A percentile compares a stretch with the other conserved stretches of the same genome.
phyloP scores from a whole-genome alignment of 257 asterid species.

The Penstemon davidsonii region DNA sequence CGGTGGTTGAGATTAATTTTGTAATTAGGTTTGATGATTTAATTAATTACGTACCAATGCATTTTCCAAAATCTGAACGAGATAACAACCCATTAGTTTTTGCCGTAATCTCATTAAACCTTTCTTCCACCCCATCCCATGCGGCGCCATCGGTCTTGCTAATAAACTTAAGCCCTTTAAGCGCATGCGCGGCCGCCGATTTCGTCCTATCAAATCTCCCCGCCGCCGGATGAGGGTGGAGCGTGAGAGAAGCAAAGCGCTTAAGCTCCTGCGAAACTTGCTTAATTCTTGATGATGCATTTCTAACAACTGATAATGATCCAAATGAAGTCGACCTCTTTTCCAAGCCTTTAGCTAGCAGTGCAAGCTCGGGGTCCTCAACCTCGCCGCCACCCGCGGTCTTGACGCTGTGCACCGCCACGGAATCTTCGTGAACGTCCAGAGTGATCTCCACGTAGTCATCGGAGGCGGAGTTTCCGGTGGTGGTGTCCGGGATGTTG shows the following conservation, averaged over 20 bases:
- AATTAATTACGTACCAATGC: slow-evolving; percentile 58
- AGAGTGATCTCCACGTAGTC: slow-evolving; percentile 77
- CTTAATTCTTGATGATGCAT: slow-evolving; percentile 57
- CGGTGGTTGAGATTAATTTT: slow-evolving; percentile 10
- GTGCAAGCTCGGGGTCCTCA: slow-evolving; percentile 83
- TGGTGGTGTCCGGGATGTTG: slow-evolving; percentile 45
- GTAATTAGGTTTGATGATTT: neutral
- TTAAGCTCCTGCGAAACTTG: slow-evolving; percentile 13
- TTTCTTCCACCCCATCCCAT: slow-evolving; percentile 71
- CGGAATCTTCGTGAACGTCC: slow-evolving; percentile 49
- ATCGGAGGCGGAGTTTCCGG: neutral
- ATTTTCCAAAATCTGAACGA: slow-evolving; percentile 68
- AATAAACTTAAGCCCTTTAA: slow-evolving; percentile 78
- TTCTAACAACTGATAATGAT: slow-evolving; percentile 43
- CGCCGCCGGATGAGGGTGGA: slow-evolving; percentile 33
- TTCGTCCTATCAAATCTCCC: slow-evolving; percentile 53
- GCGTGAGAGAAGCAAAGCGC: slow-evolving; percentile 57
- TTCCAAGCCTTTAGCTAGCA: slow-evolving; percentile 71
- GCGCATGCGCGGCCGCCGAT: slow-evolving; percentile 77
- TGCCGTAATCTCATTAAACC: slow-evolving; percentile 59
- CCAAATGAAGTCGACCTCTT: slow-evolving; percentile 55
- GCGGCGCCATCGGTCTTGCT: slow-evolving; percentile 72
- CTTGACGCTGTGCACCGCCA: slow-evolving; percentile 91
- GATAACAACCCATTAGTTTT: slow-evolving; percentile 57
- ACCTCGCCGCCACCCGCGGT: slow-evolving; percentile 78